Conservation (phyloP, 2,329 filamentous ascomycete genomes). For the Gyromitra esculenta region DNA sequence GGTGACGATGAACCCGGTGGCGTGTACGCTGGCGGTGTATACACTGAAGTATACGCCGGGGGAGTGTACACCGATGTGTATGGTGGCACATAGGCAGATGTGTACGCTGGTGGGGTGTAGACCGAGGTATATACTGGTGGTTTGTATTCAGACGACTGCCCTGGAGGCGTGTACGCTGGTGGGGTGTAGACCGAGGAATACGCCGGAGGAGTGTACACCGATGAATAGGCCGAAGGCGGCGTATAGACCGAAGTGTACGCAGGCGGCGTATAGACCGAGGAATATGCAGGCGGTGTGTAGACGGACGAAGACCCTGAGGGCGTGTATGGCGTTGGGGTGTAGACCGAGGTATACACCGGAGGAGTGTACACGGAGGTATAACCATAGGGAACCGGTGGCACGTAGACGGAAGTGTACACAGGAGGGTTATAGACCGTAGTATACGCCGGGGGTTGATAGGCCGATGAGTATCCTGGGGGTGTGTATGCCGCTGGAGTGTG, state of each 20-base stretch:
- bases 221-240: neutral
- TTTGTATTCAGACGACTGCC: neutral
- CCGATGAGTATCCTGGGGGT: neutral
- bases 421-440: neutral
- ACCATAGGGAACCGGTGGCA: neutral
- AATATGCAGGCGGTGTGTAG: neutral
- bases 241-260: neutral
- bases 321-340: neutral
- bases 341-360: conserved; percentile 1
- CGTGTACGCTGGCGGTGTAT: neutral
- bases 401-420: neutral
- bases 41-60: conserved; percentile 9
- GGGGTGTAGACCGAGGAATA: conserved; percentile 6
- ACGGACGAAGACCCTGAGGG: neutral
- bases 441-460: conserved; percentile 20
- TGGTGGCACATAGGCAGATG: neutral
- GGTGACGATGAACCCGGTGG: neutral
- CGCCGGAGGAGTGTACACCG: conserved; percentile 4
- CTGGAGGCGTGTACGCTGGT: neutral
- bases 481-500: conserved; percentile 9
- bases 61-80: conserved; percentile 19
- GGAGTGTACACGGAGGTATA: conserved; percentile 8
- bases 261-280: neutral
- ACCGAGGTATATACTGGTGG: neutral
- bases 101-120: neutral